Evolutionary conservation across 164 flowering plant species (phyloP), one percentile per base, ranked within the genome.

Genomic region (Houttuynia cordata): DNA sequence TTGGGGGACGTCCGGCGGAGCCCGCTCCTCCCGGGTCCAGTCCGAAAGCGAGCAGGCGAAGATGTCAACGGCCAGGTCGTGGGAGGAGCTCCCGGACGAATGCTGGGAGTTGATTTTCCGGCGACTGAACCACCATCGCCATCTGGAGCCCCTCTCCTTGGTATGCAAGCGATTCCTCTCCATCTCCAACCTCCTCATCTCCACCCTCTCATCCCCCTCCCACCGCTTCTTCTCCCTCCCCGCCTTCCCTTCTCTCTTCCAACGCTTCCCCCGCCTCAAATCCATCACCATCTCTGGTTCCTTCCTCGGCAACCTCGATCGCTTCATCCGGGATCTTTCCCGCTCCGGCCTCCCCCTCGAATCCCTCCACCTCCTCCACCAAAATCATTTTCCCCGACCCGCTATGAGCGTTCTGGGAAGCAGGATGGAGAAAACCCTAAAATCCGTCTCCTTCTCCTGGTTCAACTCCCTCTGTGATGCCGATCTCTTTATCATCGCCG

Each of bases 41-140:
- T 0, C 13, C 54, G 22, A n/a, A 8, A 30, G 37, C 37, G 37
- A 30, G 37, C 37, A 19, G 21, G 54, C 21, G 10, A n/a, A 52
- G 23, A 52, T 21, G 22, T 21, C 23, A 52, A 1, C 22, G 23
- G 54, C 23, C 15, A 52, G 15, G 22, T 17, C 21, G 22, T 45
- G 59, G n/a, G 21, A 57, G 39, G 76, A 79, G 14, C 40, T 85
- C 53, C 91, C 88, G 1, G 70, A 72, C 15, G 88, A 83, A 56
- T 74, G 81, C 66, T 86, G 83, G 88, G 83, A 76, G 24, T 42
- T 55, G 57, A 75, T 83, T 20, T 63, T 80, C 61, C 53, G 42
- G 9, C 50, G 34, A 13, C 67, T 80, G 22, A 59, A 52, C 13
- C 69, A 71, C 45, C 59, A 51, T 8, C 67, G 66, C 34, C 64